Percentiles rank a stretch among this genome's conserved stretches.
These are phyloP conservation scores for Aspergillus chevalieri DNA, from an alignment of 2,329 filamentous ascomycete species.

Conservation along the genomic window DNA sequence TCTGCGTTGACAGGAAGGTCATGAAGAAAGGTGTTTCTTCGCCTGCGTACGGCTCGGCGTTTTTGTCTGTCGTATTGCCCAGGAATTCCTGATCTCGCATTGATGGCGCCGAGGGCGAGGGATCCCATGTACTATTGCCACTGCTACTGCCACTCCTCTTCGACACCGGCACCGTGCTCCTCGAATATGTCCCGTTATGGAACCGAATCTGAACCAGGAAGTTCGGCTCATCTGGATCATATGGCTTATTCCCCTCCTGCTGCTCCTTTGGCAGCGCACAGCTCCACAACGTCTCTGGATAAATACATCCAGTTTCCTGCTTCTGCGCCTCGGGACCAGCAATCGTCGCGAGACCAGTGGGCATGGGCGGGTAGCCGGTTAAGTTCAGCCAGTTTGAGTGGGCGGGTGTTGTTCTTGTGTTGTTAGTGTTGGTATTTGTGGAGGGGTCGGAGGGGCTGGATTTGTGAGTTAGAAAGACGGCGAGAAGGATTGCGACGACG, in stretches of 20 bases:
- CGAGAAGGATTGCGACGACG: constrained; percentile 52
- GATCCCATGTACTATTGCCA: constrained; percentile 32
- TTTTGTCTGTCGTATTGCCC: constrained; percentile 76
- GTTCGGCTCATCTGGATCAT: constrained; percentile 63
- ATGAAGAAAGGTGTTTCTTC: constrained; percentile 88
- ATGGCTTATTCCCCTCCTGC: constrained; percentile 58
- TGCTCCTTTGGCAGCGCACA: constrained; percentile 76
- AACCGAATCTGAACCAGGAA: constrained; percentile 71
- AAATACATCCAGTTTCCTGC: constrained; percentile 63
- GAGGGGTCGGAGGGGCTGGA: constrained; percentile 7
- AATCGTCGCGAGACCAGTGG: constrained; percentile 74
- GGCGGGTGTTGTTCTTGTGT: constrained; percentile 25
- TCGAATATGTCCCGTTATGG: constrained; percentile 50
- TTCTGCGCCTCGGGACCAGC: constrained; percentile 63
- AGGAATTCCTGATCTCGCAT: constrained; percentile 71
- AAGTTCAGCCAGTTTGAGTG: constrained; percentile 70
- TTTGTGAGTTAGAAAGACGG: constrained; percentile 50
- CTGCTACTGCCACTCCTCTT: constrained; percentile 28
- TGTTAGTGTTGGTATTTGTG: not conserved
- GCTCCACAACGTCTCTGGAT: constrained; percentile 72
- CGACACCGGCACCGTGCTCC: constrained; percentile 53
- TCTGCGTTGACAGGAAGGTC: constrained; percentile 52
- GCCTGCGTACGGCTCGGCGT: constrained; percentile 66
- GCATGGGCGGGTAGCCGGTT: constrained; percentile 79
- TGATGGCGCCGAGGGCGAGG: constrained; percentile 43